A percentile compares a stretch with the other conserved stretches of the same genome.
Evolutionary conservation across 331 rosid genomes (phyloP).

Genomic region (Spiraea crenata): DNA sequence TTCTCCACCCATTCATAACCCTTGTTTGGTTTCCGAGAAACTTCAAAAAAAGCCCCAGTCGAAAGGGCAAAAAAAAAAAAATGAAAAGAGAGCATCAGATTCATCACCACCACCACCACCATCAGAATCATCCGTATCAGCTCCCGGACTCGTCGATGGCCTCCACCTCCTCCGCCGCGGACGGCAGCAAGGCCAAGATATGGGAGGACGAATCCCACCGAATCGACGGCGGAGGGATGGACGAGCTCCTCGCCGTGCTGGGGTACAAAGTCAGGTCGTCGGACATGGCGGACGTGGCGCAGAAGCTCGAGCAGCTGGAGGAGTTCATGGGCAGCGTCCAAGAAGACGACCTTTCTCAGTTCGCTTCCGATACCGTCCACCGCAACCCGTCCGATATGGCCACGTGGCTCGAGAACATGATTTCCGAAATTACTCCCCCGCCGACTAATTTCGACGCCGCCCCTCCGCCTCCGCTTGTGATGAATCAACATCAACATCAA

Average conservation of each 20-base stretch:
- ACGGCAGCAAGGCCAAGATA: conserved; percentile 41
- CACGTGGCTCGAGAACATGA: conserved; percentile 68
- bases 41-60: neutral
- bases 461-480: neutral
- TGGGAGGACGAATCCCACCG: conserved; percentile 50
- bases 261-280: conserved; percentile 84
- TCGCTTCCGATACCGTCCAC: conserved; percentile 58
- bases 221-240: conserved; percentile 54
- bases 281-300: conserved; percentile 86
- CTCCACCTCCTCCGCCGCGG: conserved; percentile 30
- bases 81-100: conserved; percentile 65
- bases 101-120: conserved; percentile 22
- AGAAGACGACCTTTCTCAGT: conserved; percentile 49
- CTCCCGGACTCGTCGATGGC: conserved; percentile 33
- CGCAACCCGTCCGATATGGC: conserved; percentile 82
- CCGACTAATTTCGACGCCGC: conserved; percentile 30
- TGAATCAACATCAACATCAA: neutral
- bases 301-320: conserved; percentile 74
- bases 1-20: conserved; percentile 27
- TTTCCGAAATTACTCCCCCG: conserved; percentile 50
- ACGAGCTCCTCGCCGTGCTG: conserved; percentile 82
- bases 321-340: conserved; percentile 65
- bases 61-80: neutral
- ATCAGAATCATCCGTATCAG: neutral
- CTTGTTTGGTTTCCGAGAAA: conserved; percentile 14